Evolutionary conservation across 2,329 filamentous ascomycete species (phyloP), one percentile per base, ranked within the genome.

Genomic region (Fulvia fulva): DNA sequence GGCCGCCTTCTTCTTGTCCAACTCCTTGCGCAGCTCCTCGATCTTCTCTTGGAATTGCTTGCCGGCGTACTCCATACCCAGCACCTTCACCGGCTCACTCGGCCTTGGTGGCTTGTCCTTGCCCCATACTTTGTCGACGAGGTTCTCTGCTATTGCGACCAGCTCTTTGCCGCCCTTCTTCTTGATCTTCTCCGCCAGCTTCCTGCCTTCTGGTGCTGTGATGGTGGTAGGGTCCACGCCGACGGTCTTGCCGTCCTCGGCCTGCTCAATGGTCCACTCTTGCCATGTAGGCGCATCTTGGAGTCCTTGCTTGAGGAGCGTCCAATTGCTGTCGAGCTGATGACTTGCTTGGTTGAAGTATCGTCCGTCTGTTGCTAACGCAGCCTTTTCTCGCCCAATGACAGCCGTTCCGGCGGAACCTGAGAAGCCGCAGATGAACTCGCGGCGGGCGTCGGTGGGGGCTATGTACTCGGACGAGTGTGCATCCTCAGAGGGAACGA

Each of bases 391-490:
- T 51, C 85, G 83, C 2, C 92, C 94, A 57, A 99, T 82, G 52
- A 99, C 87, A 41, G 92, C 94, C 63, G 90, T 96, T 58, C 94
- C 94, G 45, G 94, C 93, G 9, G 94, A 99, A 56, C 94, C 94
- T 58, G 90, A 91, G 75, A 99, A 99, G 25, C 94, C 93, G 61
- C 87, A 92, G 67, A 99, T 96, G 71, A 87, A 97, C 72, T 87
- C 90, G 80, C 94, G 87, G 66, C 94, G 87, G 61, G 84, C 92
- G 78, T 99, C 94, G 73, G 91, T 96, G n/a, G 88, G 87, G 52
- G 94, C 94, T 74, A 97, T 97, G 76, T 99, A 99, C 78, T 99
- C 94, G 66, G 93, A 97, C 67, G 93, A 90, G 74, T 99, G 94
- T 72, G 90, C 93, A 74, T 99, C 94, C 83, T 97, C 94, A 32